Evolutionary conservation across 208 protist species (phyloP).

Genomic region (Tritrichomonas musculus): DNA sequence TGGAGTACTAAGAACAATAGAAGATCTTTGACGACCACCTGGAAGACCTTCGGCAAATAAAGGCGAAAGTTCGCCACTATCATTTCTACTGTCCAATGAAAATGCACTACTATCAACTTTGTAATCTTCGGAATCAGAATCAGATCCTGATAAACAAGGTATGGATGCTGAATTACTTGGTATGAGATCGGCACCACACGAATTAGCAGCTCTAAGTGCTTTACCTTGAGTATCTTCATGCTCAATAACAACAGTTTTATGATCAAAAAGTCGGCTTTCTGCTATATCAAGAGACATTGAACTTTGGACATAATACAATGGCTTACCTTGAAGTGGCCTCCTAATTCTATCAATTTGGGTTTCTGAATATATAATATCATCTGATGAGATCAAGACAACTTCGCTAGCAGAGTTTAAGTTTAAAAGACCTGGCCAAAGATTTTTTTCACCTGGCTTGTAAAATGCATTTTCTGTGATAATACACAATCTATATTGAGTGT

Average conservation of each 20-base stretch:
- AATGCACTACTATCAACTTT: too few species aligned
- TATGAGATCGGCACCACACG: neutral
- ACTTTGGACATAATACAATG: neutral
- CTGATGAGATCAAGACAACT: neutral
- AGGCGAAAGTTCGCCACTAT: too few species aligned
- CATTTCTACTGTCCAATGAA: too few species aligned
- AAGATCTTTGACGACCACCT: too few species aligned
- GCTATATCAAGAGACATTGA: neutral
- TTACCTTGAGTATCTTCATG: neutral
- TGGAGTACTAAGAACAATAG: too few species aligned
- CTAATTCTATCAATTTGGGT: neutral
- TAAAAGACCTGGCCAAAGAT: conserved; percentile 14
- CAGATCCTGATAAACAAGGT: neutral
- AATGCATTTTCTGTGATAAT: neutral
- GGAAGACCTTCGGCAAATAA: too few species aligned
- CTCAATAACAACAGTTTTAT: neutral
- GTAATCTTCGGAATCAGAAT: too few species aligned
- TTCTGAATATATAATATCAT: neutral
- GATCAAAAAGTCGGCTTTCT: neutral
- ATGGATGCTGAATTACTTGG: neutral
- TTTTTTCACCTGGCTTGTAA: neutral
- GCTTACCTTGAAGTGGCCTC: neutral
- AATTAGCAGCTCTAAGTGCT: neutral
- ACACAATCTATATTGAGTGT: neutral
- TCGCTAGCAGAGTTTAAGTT: neutral